Conservation (phyloP, 495 filamentous ascomycete species). For the Parachaetomium inaequale region DNA sequence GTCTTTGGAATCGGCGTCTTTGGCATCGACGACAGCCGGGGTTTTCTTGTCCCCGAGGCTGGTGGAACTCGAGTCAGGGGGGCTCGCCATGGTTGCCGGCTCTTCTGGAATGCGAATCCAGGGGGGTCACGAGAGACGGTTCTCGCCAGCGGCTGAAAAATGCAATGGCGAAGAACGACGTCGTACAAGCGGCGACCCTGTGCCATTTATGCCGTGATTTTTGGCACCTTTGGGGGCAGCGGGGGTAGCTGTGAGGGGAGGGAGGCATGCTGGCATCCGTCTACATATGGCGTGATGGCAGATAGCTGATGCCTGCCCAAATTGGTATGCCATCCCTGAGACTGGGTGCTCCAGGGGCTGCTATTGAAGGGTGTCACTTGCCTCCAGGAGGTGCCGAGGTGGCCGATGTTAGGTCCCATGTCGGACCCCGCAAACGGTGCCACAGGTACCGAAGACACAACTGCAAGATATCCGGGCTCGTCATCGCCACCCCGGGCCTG, state of each 20-base stretch:
- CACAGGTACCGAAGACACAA: neutral
- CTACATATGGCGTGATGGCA: slow-evolving; percentile 12
- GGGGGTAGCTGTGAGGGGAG: neutral
- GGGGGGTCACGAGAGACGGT: neutral
- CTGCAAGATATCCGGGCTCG: neutral
- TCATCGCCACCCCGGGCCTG: neutral
- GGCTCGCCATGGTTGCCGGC: neutral
- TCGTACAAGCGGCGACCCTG: neutral
- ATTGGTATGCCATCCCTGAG: neutral
- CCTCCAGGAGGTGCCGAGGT: neutral
- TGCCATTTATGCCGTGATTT: neutral
- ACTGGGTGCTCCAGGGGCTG: too few species aligned
- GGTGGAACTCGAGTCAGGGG: neutral
- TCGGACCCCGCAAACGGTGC: neutral
- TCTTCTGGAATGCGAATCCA: neutral
- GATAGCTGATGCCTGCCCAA: slow-evolving; percentile 7
- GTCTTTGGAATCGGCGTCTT: slow-evolving; percentile 12
- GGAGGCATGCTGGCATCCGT: slow-evolving; percentile 2
- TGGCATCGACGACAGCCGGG: neutral
- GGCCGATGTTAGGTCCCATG: neutral
- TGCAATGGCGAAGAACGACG: neutral
- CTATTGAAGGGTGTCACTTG: neutral
- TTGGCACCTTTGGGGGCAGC: neutral
- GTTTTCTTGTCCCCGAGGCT: neutral
- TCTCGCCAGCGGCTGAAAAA: neutral